phyloP scores from a whole-genome alignment of 768 basidiomycete species.

The Lactarius indigo region DNA sequence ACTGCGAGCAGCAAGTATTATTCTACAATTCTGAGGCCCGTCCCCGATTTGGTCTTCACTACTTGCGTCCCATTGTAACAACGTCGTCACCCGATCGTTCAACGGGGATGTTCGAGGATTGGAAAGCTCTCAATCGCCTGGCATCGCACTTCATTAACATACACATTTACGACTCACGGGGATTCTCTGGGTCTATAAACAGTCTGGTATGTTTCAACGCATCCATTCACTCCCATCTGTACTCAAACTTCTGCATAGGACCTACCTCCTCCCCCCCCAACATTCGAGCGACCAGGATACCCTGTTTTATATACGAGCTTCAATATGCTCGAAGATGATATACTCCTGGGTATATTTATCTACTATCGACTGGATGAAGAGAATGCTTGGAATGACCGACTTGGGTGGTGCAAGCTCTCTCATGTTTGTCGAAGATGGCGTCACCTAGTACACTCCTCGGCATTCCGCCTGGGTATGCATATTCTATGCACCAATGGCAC shows the following conservation, averaged over 20 bases:
- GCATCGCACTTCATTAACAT: background rate
- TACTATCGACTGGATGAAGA: background rate
- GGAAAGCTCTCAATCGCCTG: background rate
- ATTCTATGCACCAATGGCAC: background rate
- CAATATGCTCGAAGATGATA: background rate
- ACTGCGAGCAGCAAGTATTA: background rate
- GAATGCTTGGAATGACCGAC: background rate
- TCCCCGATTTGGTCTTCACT: background rate
- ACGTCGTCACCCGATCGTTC: background rate
- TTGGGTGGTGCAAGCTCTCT: background rate
- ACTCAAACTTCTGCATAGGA: background rate
- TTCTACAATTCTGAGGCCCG: background rate
- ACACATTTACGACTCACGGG: background rate
- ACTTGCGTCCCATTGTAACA: background rate
- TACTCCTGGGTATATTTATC: background rate
- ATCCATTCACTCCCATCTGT: background rate
- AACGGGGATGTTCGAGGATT: background rate
- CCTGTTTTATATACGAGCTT: background rate
- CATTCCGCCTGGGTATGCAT: background rate
- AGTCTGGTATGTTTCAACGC: background rate
- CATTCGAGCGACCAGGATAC: background rate
- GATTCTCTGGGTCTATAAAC: background rate
- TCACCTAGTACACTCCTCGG: background rate
- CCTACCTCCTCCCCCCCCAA: background rate
- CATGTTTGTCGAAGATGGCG: background rate